A percentile compares a stretch with the other conserved stretches of the same genome.
phyloP scores from a whole-genome alignment of 1,284 basidiomycete species.

The Salmacisia buchloeana region DNA sequence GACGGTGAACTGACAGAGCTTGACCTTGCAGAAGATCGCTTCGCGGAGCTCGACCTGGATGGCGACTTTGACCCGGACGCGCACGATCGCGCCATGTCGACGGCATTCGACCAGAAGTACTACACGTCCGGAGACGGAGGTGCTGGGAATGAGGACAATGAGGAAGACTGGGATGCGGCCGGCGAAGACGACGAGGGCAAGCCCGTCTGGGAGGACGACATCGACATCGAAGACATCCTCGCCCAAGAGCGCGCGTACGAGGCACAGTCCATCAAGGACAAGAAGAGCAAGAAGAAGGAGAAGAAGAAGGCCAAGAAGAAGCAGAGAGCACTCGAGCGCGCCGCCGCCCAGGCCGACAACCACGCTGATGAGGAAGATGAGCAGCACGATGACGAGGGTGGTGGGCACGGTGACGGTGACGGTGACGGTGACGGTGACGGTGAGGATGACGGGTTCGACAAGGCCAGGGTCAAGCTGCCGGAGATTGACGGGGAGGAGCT shows the following conservation, averaged over 20 bases:
- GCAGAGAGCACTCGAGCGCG: slow-evolving; percentile 18
- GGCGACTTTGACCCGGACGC: slow-evolving; percentile 46
- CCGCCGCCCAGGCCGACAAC: too few relatives aligned
- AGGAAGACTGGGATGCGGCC: slow-evolving; percentile 19
- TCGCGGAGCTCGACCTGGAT: slow-evolving; percentile 40
- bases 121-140: slow-evolving; percentile 19
- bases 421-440: slow-evolving; percentile 26
- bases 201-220: slow-evolving; percentile 82
- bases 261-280: slow-evolving; percentile 56
- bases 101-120: slow-evolving; percentile 41
- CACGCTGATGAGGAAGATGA: slow-evolving; percentile 23
- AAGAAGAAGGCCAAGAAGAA: slow-evolving; percentile 60
- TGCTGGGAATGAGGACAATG: slow-evolving; percentile 2
- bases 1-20: too few relatives aligned
- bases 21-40: slow-evolving; percentile 20
- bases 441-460: background rate
- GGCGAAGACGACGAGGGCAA: slow-evolving; percentile 59
- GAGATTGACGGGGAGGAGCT: background rate
- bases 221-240: slow-evolving; percentile 69
- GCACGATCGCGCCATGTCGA: slow-evolving; percentile 43
- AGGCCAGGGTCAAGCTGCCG: background rate
- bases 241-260: slow-evolving; percentile 53
- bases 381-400: slow-evolving; percentile 20
- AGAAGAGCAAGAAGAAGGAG: slow-evolving; percentile 63
- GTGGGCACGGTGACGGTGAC: slow-evolving; percentile 40